These are phyloP conservation scores for Colletotrichum theobromicola DNA, from an alignment of 2,329 filamentous ascomycete genomes.

Conservation along the genomic window DNA sequence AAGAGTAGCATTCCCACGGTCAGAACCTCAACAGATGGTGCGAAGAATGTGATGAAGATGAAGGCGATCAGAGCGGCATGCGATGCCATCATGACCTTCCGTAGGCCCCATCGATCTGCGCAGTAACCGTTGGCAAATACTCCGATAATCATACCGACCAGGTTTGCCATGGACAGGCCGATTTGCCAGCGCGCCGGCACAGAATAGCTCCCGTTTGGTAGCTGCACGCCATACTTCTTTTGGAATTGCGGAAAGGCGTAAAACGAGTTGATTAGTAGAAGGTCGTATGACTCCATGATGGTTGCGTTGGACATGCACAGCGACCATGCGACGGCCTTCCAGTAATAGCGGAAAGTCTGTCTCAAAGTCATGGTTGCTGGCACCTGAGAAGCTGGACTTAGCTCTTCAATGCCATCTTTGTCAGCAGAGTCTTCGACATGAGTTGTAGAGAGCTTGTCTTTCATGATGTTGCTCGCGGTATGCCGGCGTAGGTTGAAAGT, in stretches of 20 bases:
- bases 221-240: slow-evolving; percentile 38
- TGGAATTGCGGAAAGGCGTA: slow-evolving; percentile 38
- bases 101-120: slow-evolving; percentile 45
- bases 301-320: slow-evolving; percentile 38
- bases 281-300: slow-evolving; percentile 38
- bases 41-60: slow-evolving; percentile 55
- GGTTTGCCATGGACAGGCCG: slow-evolving; percentile 35
- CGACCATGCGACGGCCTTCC: slow-evolving; percentile 21
- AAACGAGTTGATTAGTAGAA: slow-evolving; percentile 38
- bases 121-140: slow-evolving; percentile 44
- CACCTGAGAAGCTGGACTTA: not conserved
- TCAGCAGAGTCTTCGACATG: not conserved
- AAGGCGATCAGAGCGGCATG: slow-evolving; percentile 44
- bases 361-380: not conserved
- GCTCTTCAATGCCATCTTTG: not conserved
- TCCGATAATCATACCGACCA: slow-evolving; percentile 35
- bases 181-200: slow-evolving; percentile 46
- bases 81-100: slow-evolving; percentile 44
- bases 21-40: slow-evolving; percentile 45
- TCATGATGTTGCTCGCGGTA: not conserved
- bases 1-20: slow-evolving; percentile 48
- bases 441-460: not conserved
- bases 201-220: slow-evolving; percentile 34
- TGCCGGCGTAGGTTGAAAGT: not conserved
- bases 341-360: not conserved